Evolutionary conservation across 192 early-diverging fungal species (phyloP).

Genomic region (Gigaspora rosea): DNA sequence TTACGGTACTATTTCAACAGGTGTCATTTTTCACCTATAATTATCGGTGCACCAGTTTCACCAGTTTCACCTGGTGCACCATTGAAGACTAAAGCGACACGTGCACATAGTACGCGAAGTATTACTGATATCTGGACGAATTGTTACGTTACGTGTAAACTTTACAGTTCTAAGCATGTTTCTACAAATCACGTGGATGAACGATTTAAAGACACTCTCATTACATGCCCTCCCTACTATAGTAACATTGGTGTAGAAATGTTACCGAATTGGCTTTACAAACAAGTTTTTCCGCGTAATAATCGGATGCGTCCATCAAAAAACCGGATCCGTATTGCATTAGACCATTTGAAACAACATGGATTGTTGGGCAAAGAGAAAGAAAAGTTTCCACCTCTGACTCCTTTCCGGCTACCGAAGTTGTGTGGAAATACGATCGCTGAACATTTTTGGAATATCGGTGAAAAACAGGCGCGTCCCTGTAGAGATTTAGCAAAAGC

Average conservation of each 20-base stretch:
- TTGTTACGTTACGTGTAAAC: no score
- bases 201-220: no score
- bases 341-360: slow-evolving; percentile 51
- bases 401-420: slow-evolving; percentile 8
- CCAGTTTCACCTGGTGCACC: no score
- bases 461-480: slow-evolving; percentile 59
- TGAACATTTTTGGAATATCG: slow-evolving; percentile 79
- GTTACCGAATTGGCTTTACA: slow-evolving; percentile 30
- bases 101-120: no score
- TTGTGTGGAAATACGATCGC: slow-evolving; percentile 57
- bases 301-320: neutral
- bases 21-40: no score
- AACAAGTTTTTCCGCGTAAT: slow-evolving; percentile 19
- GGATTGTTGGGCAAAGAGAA: slow-evolving; percentile 57
- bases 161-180: no score
- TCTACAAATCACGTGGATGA: no score
- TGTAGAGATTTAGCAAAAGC: slow-evolving; percentile 57
- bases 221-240: no score
- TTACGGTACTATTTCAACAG: no score
- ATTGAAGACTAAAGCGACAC: no score
- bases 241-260: slow-evolving; percentile 29
- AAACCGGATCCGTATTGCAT: slow-evolving; percentile 37
- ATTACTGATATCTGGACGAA: no score
- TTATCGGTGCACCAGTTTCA: no score
- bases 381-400: slow-evolving; percentile 39